A percentile compares a stretch with the other conserved stretches of the same genome.
Conservation (phyloP, 805 yeast genomes). For the Saccharomycopsis sp. region DNA sequence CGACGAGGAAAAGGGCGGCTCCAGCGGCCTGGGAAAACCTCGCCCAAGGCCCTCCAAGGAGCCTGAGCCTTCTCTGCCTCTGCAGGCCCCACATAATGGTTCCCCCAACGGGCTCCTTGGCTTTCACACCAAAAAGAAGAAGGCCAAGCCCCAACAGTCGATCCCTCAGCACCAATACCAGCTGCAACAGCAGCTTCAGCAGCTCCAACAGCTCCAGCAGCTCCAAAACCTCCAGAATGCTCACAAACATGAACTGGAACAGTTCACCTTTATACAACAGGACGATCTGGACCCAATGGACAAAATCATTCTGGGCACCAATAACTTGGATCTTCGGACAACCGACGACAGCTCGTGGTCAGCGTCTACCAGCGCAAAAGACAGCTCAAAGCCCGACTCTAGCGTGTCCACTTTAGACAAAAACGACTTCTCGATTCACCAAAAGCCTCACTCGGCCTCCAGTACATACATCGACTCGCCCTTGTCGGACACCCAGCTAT, state of each 20-base stretch:
- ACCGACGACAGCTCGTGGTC: background rate
- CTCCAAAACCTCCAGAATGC: background rate
- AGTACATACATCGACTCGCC: background rate
- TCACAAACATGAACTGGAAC: background rate
- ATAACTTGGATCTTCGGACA: background rate
- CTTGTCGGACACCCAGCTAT: background rate
- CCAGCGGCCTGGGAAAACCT: no score
- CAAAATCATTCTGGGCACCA: background rate
- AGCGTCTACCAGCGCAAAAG: background rate
- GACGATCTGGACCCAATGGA: background rate
- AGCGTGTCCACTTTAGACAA: background rate
- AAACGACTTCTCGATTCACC: background rate
- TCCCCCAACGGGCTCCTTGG: background rate
- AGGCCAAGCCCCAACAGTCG: background rate
- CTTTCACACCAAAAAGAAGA: background rate
- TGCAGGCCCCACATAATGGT: no score
- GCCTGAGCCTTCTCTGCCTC: no score
- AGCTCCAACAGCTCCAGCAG: background rate
- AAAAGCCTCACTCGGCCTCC: background rate
- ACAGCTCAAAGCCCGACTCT: background rate
- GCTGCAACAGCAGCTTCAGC: background rate
- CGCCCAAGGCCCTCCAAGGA: no score
- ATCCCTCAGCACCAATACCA: background rate
- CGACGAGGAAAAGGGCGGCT: slow-evolving; percentile 6
- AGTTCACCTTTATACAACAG: background rate